These are phyloP conservation scores for Platismatia glauca DNA, from an alignment of 495 filamentous ascomycete species.

Conservation along the genomic window DNA sequence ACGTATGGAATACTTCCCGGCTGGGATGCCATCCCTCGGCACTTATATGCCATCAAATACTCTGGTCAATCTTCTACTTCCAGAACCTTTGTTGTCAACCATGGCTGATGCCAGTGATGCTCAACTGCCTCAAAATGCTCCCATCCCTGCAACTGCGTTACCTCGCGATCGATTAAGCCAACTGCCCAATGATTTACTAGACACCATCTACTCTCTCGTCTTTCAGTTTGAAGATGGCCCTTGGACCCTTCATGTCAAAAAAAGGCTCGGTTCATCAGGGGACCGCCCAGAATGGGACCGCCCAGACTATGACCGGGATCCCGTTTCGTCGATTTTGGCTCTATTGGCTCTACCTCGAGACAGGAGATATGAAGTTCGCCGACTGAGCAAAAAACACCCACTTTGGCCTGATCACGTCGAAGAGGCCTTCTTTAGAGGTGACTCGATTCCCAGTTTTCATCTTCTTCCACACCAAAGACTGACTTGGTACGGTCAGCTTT, in stretches of 20 bases:
- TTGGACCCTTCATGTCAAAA: not conserved
- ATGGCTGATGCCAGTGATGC: no score
- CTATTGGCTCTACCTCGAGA: not conserved
- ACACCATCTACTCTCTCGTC: not conserved
- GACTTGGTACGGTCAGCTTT: not conserved
- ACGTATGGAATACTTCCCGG: no score
- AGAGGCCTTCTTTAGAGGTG: not conserved
- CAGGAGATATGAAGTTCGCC: not conserved
- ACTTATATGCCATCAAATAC: no score
- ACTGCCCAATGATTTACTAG: not conserved
- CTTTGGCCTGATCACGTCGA: not conserved
- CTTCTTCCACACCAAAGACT: not conserved
- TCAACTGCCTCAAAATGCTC: no score
- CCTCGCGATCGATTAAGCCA: not conserved
- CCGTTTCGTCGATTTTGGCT: not conserved
- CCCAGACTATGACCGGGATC: not conserved
- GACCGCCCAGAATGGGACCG: no score
- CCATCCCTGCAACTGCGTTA: no score
- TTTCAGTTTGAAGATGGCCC: not conserved
- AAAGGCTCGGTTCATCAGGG: no score
- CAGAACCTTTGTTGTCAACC: no score
- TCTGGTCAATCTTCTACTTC: no score
- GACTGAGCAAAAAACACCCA: not conserved
- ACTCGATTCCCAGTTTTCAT: no score
- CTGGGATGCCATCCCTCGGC: no score